Evolutionary conservation across 2,329 filamentous ascomycete genomes (phyloP), one percentile per base, ranked within the genome.

Genomic region (Exophiala bonariae): DNA sequence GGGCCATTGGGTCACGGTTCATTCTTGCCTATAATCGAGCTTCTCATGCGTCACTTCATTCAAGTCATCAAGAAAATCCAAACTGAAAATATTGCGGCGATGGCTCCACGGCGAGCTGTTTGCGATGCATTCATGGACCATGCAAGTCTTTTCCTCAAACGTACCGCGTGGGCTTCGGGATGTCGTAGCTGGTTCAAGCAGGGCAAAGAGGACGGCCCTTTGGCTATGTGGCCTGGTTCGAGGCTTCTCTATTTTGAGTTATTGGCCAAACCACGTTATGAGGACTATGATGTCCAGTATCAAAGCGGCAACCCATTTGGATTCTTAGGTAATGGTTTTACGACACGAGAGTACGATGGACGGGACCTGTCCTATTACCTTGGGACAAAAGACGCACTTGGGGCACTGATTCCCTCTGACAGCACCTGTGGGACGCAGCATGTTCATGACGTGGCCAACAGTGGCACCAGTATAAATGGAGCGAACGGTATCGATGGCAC

Each of bases 351-450:
- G 59, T 65, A 65, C 58, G 71, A 75, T 60, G 72, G 71, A n/a
- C 63, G 70, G 44, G 72, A 74, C 59, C 66, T 74, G 17, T 74
- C 70, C 31, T 63, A 70, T 55, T 75, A 75, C 61, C 49, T 75
- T 33, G 72, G 71, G 1, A 55, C 52, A 37, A 46, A 71, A 48
- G 63, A 71, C 2, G 16, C 13, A 4, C 41, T 34, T 1, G 47
- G 40, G 8, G 47, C 38, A 14, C 26, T 48, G 32, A 26, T 45
- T 33, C 35, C 43, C n/a, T n/a, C n/a, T n/a, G n/a, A n/a, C n/a
- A n/a, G n/a, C n/a, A n/a, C n/a, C n/a, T 19, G 8, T 30, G 14
- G 14, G 14, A 16, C 33, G 9, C 9, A 8, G 9, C 33, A 35
- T 35, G 33, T n/a, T n/a, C n/a, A n/a, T n/a, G n/a, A n/a, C n/a